Conservation (phyloP, 2,329 filamentous ascomycete species). For the Calonectria leucothoes region DNA sequence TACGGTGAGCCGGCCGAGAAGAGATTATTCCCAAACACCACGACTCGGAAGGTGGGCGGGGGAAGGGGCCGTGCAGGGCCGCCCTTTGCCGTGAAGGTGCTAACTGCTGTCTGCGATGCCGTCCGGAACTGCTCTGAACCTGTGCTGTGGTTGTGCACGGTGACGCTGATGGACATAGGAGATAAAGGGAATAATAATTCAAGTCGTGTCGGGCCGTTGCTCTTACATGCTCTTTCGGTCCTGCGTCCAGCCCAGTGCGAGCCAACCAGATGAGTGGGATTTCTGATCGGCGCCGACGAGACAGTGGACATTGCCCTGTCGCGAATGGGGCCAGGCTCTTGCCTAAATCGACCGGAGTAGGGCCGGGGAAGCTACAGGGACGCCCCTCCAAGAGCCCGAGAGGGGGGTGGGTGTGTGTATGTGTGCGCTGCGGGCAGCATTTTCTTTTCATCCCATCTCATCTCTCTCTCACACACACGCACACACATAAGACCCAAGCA, state of each 20-base stretch:
- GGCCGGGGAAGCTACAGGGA: slow-evolving; percentile 39
- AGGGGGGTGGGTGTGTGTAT: too few relatives aligned
- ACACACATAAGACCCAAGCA: neutral
- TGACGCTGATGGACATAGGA: neutral
- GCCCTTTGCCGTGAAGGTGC: neutral
- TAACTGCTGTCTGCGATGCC: neutral
- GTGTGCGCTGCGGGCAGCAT: neutral
- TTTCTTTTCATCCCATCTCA: slow-evolving; percentile 19
- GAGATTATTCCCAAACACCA: slow-evolving; percentile 13
- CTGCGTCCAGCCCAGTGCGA: slow-evolving; percentile 16
- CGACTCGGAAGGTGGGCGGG: neutral
- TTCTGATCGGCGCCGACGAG: slow-evolving; percentile 46
- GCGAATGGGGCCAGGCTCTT: slow-evolving; percentile 31
- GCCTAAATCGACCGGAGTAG: slow-evolving; percentile 43
- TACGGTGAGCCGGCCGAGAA: slow-evolving; percentile 4
- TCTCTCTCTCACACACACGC: slow-evolving; percentile 24
- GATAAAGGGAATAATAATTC: neutral
- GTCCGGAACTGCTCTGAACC: neutral
- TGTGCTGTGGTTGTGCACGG: slow-evolving; percentile 1
- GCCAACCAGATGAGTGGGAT: slow-evolving; percentile 33
- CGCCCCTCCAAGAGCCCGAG: slow-evolving; percentile 25
- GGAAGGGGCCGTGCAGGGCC: neutral
- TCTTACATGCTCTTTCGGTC: slow-evolving; percentile 9
- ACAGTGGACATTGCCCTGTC: slow-evolving; percentile 41
- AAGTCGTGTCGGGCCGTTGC: slow-evolving; percentile 22